A percentile compares a stretch with the other conserved stretches of the same genome.
These are phyloP conservation scores for Nemania bipapillata DNA, from an alignment of 2,329 filamentous ascomycete genomes.

Conservation along the genomic window DNA sequence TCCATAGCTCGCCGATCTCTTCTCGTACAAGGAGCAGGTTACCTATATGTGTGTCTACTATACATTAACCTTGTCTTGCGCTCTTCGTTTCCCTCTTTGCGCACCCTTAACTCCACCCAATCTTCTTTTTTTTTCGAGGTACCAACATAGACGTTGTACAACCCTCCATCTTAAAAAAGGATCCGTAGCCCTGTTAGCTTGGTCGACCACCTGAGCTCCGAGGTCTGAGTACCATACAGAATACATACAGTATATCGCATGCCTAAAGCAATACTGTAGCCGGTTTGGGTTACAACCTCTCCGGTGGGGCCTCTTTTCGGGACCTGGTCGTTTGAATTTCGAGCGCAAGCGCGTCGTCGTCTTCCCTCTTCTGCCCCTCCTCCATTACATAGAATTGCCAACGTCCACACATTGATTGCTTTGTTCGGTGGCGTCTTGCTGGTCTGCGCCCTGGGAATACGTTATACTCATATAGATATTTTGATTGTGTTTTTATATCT, in stretches of 20 bases:
- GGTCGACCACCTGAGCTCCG: slow-evolving; percentile 19
- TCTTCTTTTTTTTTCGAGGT: not conserved
- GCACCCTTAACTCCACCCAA: slow-evolving; percentile 1
- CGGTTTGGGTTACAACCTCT: slow-evolving; percentile 34
- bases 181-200: slow-evolving; percentile 36
- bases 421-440: slow-evolving; percentile 35
- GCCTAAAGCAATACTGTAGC: slow-evolving; percentile 17
- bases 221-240: slow-evolving; percentile 13
- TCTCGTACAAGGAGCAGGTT: not conserved
- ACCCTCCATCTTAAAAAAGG: slow-evolving; percentile 32
- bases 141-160: not conserved
- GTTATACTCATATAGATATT: slow-evolving; percentile 6
- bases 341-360: slow-evolving; percentile 40
- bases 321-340: slow-evolving; percentile 35
- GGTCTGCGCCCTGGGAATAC: slow-evolving; percentile 26
- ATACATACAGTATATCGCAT: not conserved
- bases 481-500: not conserved
- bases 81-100: slow-evolving; percentile 6
- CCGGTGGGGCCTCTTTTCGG: slow-evolving; percentile 42
- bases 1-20: not conserved
- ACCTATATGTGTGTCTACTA: not conserved
- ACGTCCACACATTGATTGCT: slow-evolving; percentile 34
- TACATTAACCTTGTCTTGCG: not conserved
- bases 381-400: slow-evolving; percentile 37
- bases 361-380: slow-evolving; percentile 43